Evolutionary conservation across 1,284 basidiomycete species (phyloP), one percentile per base, ranked within the genome.

Genomic region (Melampsora americana): DNA sequence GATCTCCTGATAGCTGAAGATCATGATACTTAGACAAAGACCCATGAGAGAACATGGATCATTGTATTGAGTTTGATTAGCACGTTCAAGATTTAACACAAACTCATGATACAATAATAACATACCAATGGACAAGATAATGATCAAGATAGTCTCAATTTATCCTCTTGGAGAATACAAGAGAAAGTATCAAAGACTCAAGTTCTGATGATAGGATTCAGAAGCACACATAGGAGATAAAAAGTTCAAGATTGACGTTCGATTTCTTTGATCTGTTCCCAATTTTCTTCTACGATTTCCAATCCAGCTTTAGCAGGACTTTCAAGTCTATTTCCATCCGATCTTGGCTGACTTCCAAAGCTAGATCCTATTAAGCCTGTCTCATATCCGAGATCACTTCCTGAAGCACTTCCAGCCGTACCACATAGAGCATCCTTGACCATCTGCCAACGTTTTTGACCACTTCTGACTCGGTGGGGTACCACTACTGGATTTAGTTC

Each of bases 361-460:
- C 42, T 66, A 23, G 70, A 73, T 1, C 60, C 23, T 14, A 73
- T 50, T 23, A 59, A 3, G 6, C 53, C 53, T 26, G 23, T 18
- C 53, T 59, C 18, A 23, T 59, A n/a, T 26, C 23, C n/a, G 23
- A 59, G 7, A 28, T 59, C 53, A 59, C n/a, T 59, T 26, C 23
- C 53, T 30, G 20, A 23, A 11, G 53, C 18, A n/a, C 53, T 59
- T 59, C 53, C 53, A 59, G 53, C 53, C 16, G 72, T 75, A 11
- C 72, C 72, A 66, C 72, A 75, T 14, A 75, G 53, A 1, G 65
- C 65, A 23, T 75, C 72, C 65, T 75, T 66, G 26, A 75, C 32
- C 20, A 53, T 64, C 14, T 60, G 11, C 72, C 72, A 75, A 6
- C 72, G 48, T 23, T 28, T 35, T 44, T 75, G 32, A 50, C 72